phyloP scores from a whole-genome alignment of 495 filamentous ascomycete genomes.

The Thermothielavioides terrestris region DNA sequence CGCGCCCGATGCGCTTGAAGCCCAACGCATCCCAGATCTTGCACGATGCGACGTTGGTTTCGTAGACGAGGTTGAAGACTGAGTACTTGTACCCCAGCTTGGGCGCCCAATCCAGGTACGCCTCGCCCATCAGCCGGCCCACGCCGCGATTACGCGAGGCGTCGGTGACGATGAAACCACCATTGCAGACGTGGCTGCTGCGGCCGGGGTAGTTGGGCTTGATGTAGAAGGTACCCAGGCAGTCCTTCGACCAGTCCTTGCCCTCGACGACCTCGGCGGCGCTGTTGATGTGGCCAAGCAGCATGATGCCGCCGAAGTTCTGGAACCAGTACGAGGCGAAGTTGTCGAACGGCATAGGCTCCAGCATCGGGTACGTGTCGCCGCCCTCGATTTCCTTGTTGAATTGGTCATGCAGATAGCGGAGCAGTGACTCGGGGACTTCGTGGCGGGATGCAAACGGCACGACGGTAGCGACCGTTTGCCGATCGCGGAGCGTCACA shows the following conservation, averaged over 20 bases:
- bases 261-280: slow-evolving; percentile 53
- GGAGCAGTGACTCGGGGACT: slow-evolving; percentile 65
- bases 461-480: slow-evolving; percentile 83
- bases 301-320: slow-evolving; percentile 89
- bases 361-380: slow-evolving; percentile 92
- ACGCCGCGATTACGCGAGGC: slow-evolving; percentile 83
- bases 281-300: slow-evolving; percentile 65
- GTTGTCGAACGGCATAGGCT: slow-evolving; percentile 60
- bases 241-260: slow-evolving; percentile 75
- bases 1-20: slow-evolving; percentile 90
- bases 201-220: slow-evolving; percentile 96
- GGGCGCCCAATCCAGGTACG: slow-evolving; percentile 90
- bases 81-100: slow-evolving; percentile 91
- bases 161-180: slow-evolving; percentile 88
- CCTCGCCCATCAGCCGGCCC: slow-evolving; percentile 87
- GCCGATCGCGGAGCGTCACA: slow-evolving; percentile 81
- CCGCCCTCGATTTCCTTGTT: slow-evolving; percentile 94
- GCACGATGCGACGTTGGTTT: slow-evolving; percentile 91
- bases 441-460: slow-evolving; percentile 70
- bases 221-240: slow-evolving; percentile 92
- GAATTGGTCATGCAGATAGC: slow-evolving; percentile 76
- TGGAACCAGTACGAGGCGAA: slow-evolving; percentile 94
- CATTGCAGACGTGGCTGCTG: slow-evolving; percentile 94
- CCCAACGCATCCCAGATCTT: slow-evolving; percentile 97
- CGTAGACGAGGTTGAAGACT: slow-evolving; percentile 97